Conservation (phyloP, 1,139 yeast genomes). For the Yamadazyma spencermartinsiae region DNA sequence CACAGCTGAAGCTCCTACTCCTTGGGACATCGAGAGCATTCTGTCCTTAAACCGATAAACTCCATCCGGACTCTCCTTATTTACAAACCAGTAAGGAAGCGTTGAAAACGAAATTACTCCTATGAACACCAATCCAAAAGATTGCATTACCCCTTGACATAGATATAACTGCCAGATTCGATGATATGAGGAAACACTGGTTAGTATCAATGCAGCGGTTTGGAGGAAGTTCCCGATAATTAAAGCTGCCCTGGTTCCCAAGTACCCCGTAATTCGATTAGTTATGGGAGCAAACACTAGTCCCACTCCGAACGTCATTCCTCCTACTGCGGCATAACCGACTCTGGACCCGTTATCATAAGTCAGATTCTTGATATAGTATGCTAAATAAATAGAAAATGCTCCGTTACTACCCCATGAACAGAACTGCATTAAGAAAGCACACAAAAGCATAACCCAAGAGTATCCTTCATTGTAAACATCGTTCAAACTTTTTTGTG, state of each 20-base stretch:
- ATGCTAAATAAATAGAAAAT: constrained; percentile 42
- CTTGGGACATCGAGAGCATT: constrained; percentile 53
- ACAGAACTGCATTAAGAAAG: constrained; percentile 32
- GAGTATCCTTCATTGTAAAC: constrained; percentile 41
- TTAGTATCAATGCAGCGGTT: constrained; percentile 43
- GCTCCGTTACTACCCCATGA: constrained; percentile 50
- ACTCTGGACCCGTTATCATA: constrained; percentile 20
- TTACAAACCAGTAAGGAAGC: constrained; percentile 63
- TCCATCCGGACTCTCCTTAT: constrained; percentile 1
- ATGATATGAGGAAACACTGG: constrained; percentile 38
- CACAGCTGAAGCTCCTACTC: constrained; percentile 51
- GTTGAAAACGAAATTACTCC: constrained; percentile 38
- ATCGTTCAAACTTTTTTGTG: background rate
- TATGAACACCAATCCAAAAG: constrained; percentile 29
- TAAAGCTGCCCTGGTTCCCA: constrained; percentile 33
- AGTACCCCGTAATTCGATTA: constrained; percentile 27
- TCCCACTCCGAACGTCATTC: constrained; percentile 21
- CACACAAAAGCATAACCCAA: constrained; percentile 36
- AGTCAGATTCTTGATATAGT: constrained; percentile 30
- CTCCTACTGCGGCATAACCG: constrained; percentile 27
- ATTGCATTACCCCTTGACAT: constrained; percentile 31
- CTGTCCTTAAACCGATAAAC: constrained; percentile 39
- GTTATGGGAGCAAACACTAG: constrained; percentile 25
- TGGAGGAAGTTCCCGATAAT: constrained; percentile 38
- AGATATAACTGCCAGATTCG: constrained; percentile 36